A percentile compares a stretch with the other conserved stretches of the same genome.
phyloP scores from a whole-genome alignment of 345 rosid species.

The Microthlaspi erraticum region DNA sequence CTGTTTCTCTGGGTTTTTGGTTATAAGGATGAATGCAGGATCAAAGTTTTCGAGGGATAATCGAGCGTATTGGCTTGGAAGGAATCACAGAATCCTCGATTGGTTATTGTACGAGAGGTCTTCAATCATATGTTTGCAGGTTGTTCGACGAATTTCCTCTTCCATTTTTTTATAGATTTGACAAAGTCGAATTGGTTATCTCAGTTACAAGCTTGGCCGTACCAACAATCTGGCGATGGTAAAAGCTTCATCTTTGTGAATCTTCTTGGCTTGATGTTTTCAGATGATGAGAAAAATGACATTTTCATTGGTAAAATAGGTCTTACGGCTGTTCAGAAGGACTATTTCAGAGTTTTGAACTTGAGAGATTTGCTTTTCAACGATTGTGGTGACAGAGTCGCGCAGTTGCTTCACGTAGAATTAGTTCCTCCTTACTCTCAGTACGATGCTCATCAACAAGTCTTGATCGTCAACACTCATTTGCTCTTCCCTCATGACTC shows the following conservation, averaged over 20 bases:
- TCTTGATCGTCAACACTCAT: slow-evolving; percentile 91
- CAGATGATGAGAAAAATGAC: no score
- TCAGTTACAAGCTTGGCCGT: slow-evolving; percentile 74
- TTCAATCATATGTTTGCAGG: slow-evolving; percentile 94
- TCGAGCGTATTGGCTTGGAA: slow-evolving; percentile 66
- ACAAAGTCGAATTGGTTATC: no score
- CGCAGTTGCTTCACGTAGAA: slow-evolving; percentile 74
- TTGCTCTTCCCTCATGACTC: slow-evolving; percentile 93
- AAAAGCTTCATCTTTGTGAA: no score
- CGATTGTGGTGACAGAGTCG: slow-evolving; percentile 81
- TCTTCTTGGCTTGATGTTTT: background rate
- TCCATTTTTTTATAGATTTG: background rate
- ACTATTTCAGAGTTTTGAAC: slow-evolving; percentile 72
- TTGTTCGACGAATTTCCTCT: slow-evolving; percentile 32
- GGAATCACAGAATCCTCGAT: slow-evolving; percentile 84
- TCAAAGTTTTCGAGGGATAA: slow-evolving; percentile 75
- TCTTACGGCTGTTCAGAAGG: slow-evolving; percentile 79
- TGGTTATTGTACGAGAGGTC: slow-evolving; percentile 79
- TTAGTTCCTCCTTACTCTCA: slow-evolving; percentile 53
- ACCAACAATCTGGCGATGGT: slow-evolving; percentile 98
- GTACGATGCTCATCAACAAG: slow-evolving; percentile 52
- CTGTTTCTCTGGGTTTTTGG: no score
- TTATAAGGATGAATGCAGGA: slow-evolving; percentile 53
- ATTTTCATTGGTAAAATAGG: slow-evolving; percentile 47
- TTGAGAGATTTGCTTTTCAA: slow-evolving; percentile 72